Base-by-base conservation (phyloP, 2,329 filamentous ascomycete species). In the Clarireedia monteithiana region DNA sequence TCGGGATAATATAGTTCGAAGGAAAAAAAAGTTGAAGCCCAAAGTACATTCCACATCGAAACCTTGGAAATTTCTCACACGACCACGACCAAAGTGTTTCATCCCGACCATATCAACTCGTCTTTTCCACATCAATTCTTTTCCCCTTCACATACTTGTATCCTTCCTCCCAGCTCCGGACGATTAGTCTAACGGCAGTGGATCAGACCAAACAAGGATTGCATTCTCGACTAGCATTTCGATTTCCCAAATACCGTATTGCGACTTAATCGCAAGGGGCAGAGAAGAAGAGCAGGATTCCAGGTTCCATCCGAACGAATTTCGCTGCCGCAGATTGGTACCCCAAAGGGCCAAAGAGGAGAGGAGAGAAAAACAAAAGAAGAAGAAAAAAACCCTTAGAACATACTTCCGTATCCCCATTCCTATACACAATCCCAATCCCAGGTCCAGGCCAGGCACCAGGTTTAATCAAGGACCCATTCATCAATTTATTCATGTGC, bases 31-130 rank as follows among this genome's bases (percentile, higher is more conserved):
- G 27, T 9, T 30, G 27, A 30, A 30, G 27, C 27, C 27, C 27
- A 30, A 30, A 10, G 27, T 9, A 53, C 50, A 53, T 53, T 53
- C 50, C 50, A 53, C 47, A 26, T 27, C 9, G 2, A 34, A 48
- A 26, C 26, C 50, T 47, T 46, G 50, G 46, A 47, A 24, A 46
- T 24, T 27, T 46, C 38, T 27, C 5, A 52, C 50, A 17, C 50
- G 39, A 52, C 15, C 17, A 51, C 49, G 26, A 20, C 42, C 39
- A 52, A 23, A 27, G 26, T 45, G 50, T 53, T 53, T 53, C 50
- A 53, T 26, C 40, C 4, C 27, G 27, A 30, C 27, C 27, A 30
- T 30, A 30, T 30, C 27, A 30, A 30, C 27, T 30, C 27, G 10
- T 30, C 27, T 30, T 30, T 30, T 30, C 27, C 27, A 30, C 27